These are phyloP conservation scores for Sugiyamaella americana DNA, from an alignment of 805 yeast genomes.

Conservation along the genomic window DNA sequence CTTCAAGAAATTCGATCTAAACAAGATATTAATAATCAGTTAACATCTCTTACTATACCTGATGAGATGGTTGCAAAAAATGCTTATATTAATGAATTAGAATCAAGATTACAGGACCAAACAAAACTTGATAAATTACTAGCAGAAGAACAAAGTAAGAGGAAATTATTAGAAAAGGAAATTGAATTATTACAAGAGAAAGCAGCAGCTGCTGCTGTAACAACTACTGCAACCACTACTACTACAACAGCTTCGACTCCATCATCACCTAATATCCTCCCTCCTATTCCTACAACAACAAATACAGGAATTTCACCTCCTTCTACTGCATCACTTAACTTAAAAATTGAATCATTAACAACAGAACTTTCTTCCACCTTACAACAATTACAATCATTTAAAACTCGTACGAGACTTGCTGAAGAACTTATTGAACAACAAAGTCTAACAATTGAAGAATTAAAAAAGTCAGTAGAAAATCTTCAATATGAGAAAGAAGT, in stretches of 20 bases:
- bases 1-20: constrained; percentile 25
- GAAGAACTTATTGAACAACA: background rate
- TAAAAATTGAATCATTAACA: background rate
- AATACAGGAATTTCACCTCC: background rate
- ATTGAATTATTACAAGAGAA: constrained; percentile 5
- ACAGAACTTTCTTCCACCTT: constrained; percentile 2
- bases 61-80: constrained; percentile 15
- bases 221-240: background rate
- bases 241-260: background rate
- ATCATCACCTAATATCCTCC: too few species aligned
- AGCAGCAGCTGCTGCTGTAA: background rate
- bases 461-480: background rate
- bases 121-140: background rate
- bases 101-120: constrained; percentile 10
- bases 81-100: constrained; percentile 16
- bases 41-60: constrained; percentile 13
- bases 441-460: background rate
- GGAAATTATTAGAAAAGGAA: constrained; percentile 6
- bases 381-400: constrained; percentile 2
- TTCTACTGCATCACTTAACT: background rate
- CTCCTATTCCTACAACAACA: background rate
- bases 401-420: background rate
- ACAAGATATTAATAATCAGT: constrained; percentile 18
- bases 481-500: background rate
- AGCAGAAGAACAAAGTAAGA: constrained; percentile 4